Evolutionary conservation across 306 rosid genomes (phyloP), one percentile per base, ranked within the genome.

Genomic region (Senna siamea): DNA sequence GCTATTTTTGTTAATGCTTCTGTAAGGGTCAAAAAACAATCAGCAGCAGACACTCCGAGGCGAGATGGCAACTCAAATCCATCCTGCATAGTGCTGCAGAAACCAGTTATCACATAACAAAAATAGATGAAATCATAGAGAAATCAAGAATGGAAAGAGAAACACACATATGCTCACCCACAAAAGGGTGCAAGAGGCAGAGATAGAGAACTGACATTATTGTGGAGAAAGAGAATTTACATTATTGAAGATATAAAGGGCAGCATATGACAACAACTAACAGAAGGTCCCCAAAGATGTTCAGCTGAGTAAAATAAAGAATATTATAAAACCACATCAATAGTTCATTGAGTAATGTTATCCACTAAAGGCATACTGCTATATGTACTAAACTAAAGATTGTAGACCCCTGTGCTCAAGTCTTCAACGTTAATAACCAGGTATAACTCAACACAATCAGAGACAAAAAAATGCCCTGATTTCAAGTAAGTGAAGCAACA

Each of bases 11-110:
- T 80, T 53, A 91, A 68, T 28, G 93, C 88, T 76, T 83, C 89
- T 6, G 96, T 82, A 70, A 91, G 79, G 76, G 88, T 66, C 80
- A 91, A 68, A 62, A 91, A 60, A 80, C 98, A 91, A 84, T 93
- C 98, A 54, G 94, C 92, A 4, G 97, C 96, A 54, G 90, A 87
- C 66, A 91, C 87, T 19, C 91, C 86, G 57, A 93, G 97, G 73
- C 98, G 96, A 61, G 98, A 85, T 44, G 98, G 98, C 69, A 93
- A 79, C 82, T 93, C 96, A 85, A 83, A 91, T 65, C 96, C 96
- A 74, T 85, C 96, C 88, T 85, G 92, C 83, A 82, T 72, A 54
- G 72, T 79, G 85, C 98, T 93, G 84, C 79, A 74, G 69, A 66
- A 71, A 72, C 78, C 53, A 59, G 78, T 9, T 8, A 54, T 67